These are phyloP conservation scores for Jamesozyma rosinii DNA, from an alignment of 805 yeast species.

Conservation along the genomic window DNA sequence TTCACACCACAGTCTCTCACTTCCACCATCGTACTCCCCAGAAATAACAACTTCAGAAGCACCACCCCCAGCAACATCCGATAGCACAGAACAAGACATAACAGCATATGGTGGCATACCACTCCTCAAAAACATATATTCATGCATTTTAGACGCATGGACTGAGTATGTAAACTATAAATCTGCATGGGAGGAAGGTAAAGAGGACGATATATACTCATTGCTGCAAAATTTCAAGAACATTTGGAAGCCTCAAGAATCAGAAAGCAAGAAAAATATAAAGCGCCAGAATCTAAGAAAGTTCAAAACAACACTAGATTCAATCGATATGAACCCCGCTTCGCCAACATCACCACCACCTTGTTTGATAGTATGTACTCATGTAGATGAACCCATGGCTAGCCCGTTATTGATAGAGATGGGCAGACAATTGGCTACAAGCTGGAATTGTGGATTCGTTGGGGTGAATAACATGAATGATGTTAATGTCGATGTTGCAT, in stretches of 20 bases:
- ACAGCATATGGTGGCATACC: conserved; percentile 19
- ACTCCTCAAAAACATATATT: conserved; percentile 38
- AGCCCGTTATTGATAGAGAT: conserved; percentile 51
- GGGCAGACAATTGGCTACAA: conserved; percentile 48
- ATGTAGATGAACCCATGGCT: conserved; percentile 45
- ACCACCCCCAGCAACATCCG: background rate
- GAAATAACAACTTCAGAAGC: background rate
- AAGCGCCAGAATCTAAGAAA: conserved; percentile 27
- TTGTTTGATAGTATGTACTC: conserved; percentile 57
- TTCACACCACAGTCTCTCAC: conserved; percentile 19
- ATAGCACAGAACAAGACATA: background rate
- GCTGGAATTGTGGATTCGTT: conserved; percentile 60
- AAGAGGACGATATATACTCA: conserved; percentile 60
- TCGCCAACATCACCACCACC: conserved; percentile 50
- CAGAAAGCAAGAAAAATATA: conserved; percentile 24
- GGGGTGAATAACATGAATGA: conserved; percentile 48
- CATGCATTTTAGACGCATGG: conserved; percentile 66
- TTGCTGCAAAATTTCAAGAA: conserved; percentile 48
- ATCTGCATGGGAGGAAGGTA: conserved; percentile 49
- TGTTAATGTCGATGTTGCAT: conserved; percentile 45
- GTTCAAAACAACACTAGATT: conserved; percentile 26
- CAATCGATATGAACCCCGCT: conserved; percentile 29
- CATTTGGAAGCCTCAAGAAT: conserved; percentile 40
- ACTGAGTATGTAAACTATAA: conserved; percentile 50
- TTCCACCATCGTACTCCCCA: conserved; percentile 47